Conservation (phyloP, 2,329 filamentous ascomycete species). For the Microcyclospora pomicola region DNA sequence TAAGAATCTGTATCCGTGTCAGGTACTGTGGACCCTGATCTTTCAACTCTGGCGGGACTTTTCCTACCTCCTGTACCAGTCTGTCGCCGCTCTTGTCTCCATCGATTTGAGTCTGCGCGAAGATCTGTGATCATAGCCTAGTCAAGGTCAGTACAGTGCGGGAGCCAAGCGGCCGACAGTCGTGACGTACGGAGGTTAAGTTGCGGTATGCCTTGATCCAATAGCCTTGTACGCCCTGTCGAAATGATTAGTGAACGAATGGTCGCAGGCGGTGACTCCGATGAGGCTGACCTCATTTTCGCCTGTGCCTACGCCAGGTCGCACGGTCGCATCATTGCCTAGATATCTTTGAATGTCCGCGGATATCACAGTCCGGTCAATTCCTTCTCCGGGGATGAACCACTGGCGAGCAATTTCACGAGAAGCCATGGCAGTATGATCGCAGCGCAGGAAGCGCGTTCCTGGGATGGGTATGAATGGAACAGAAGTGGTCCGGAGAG, state of each 20-base stretch:
- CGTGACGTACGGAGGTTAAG: slow-evolving; percentile 32
- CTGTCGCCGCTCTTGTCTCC: slow-evolving; percentile 25
- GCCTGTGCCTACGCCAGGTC: slow-evolving; percentile 30
- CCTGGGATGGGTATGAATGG: neutral
- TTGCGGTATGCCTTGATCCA: slow-evolving; percentile 39
- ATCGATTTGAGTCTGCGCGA: slow-evolving; percentile 34
- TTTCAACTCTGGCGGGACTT: slow-evolving; percentile 24
- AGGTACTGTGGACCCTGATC: slow-evolving; percentile 29
- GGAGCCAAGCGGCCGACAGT: neutral
- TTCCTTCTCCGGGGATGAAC: slow-evolving; percentile 37
- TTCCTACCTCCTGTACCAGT: slow-evolving; percentile 33
- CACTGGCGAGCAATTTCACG: slow-evolving; percentile 30
- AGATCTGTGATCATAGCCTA: slow-evolving; percentile 39
- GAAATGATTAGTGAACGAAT: slow-evolving; percentile 8
- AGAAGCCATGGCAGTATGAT: slow-evolving; percentile 12
- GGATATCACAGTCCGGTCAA: slow-evolving; percentile 38
- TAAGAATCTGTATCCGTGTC: slow-evolving; percentile 18
- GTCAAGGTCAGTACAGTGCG: slow-evolving; percentile 2
- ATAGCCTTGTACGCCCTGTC: slow-evolving; percentile 32
- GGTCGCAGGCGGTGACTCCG: slow-evolving; percentile 5
- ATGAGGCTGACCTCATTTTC: slow-evolving; percentile 29
- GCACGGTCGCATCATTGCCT: slow-evolving; percentile 37
- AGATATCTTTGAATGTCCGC: slow-evolving; percentile 39
- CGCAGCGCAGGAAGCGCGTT: too few relatives aligned
- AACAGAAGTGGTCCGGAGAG: neutral